Conservation (phyloP, 108 stramenopile genomes). For the Nitzschia sp. region DNA sequence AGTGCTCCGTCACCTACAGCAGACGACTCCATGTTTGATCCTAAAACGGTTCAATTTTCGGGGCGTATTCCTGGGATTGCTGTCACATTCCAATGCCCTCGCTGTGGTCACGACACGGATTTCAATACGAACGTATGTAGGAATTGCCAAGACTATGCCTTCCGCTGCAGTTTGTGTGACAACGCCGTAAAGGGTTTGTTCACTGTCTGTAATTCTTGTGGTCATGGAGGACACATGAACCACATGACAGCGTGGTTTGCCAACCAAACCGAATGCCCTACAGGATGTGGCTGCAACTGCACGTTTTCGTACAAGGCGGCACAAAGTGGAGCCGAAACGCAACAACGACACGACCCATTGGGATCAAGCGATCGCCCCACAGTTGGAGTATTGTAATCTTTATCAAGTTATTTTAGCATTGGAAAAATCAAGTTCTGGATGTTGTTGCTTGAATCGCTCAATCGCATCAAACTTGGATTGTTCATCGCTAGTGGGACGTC, state of each 20-base stretch:
- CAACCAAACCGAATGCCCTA: conserved; percentile 54
- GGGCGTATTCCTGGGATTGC: conserved; percentile 38
- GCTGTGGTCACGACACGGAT: conserved; percentile 45
- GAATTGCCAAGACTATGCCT: conserved; percentile 59
- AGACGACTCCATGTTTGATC: background rate
- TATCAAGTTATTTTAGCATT: conserved; percentile 95
- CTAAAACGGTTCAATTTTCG: background rate
- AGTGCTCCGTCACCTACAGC: background rate
- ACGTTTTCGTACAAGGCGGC: conserved; percentile 11
- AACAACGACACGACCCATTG: no score
- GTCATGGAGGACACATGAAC: conserved; percentile 68
- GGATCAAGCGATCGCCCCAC: no score
- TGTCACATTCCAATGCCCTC: conserved; percentile 50
- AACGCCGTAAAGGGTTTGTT: conserved; percentile 70
- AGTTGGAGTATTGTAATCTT: background rate
- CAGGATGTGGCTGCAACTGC: conserved; percentile 82
- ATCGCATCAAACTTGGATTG: conserved; percentile 88
- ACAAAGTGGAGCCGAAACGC: no score
- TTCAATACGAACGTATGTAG: conserved; percentile 48
- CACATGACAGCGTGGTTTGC: conserved; percentile 78
- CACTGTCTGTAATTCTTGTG: conserved; percentile 56
- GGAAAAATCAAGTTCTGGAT: conserved; percentile 98
- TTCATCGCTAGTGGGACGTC: conserved; percentile 95
- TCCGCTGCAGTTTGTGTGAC: conserved; percentile 75
- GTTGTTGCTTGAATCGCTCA: conserved; percentile 92